Base-by-base conservation (phyloP, 2,329 filamentous ascomycete genomes). In the Fusarium sp. region DNA sequence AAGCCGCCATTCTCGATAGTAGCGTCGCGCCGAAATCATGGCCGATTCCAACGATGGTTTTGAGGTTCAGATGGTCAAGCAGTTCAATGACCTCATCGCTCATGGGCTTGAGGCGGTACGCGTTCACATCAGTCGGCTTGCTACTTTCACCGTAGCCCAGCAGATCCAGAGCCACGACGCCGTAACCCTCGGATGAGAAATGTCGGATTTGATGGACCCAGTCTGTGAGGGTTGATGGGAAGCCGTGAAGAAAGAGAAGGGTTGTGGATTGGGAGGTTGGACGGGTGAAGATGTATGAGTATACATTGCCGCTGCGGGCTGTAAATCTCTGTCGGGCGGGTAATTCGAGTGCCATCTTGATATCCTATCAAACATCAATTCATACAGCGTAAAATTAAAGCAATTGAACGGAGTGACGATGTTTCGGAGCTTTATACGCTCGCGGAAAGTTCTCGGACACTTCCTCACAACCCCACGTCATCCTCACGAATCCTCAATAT, bases 211-310 rank as follows among this genome's bases (percentile, higher is more conserved):
- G 84, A 60, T 80, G 74, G 8, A 78, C 64, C 83, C 85, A 88
- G 78, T 87, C 85, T 39, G 81, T 78, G 18, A 81, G 79, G 41
- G 83, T 84, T 9, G 85, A 86, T 35, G 86, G 86, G 56, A 87
- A 86, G 39, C 86, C 85, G 69, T 88, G 87, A 18, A 88, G 80
- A 62, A 88, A 80, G 20, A 88, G 78, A 8, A 88, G 75, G 1
- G 84, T 86, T 9, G 78, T 71, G 13, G 75, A 63, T 12, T 48
- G 59, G 3, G 69, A 32, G 2, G 59, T 67, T 8, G 75, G 48
- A 8, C 70, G 75, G 8, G 78, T 74, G 56, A 78, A 73, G 32
- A 82, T 69, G 69, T 83, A 83, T 6, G 80, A 81, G 66, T 80
- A 81, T 6, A 30, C 60, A 56, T 78, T 78, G 24, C 75, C 74